These are phyloP conservation scores for Colletotrichum cuscutae DNA, from an alignment of 2,329 filamentous ascomycete species.

Conservation along the genomic window DNA sequence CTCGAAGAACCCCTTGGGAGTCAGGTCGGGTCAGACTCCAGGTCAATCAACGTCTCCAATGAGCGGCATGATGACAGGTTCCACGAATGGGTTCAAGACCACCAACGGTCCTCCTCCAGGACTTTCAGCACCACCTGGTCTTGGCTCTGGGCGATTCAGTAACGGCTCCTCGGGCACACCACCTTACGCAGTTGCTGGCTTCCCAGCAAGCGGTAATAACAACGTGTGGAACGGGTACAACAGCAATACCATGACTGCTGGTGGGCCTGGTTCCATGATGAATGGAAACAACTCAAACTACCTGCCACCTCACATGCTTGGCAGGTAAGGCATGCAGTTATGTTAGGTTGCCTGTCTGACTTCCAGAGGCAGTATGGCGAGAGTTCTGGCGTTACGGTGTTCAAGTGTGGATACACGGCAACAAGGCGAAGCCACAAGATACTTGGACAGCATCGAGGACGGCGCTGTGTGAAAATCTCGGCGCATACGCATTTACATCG, in stretches of 20 bases:
- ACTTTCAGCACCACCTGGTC: constrained; percentile 78
- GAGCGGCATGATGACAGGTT: constrained; percentile 64
- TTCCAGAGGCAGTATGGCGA: neutral
- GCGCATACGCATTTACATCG: constrained; percentile 31
- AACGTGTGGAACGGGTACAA: constrained; percentile 33
- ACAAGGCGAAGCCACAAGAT: neutral
- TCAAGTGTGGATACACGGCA: constrained; percentile 19
- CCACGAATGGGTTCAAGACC: constrained; percentile 71
- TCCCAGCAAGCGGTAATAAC: constrained; percentile 36
- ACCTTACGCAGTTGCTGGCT: constrained; percentile 34
- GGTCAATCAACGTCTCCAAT: constrained; percentile 59
- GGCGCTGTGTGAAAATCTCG: neutral
- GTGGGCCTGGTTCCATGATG: constrained; percentile 37
- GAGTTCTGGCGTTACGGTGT: constrained; percentile 11
- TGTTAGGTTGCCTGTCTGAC: neutral
- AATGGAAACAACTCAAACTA: constrained; percentile 39
- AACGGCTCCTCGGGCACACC: constrained; percentile 24
- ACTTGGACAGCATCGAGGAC: constrained; percentile 1
- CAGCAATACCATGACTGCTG: constrained; percentile 30
- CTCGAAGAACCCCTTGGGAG: constrained; percentile 95
- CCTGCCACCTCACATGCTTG: constrained; percentile 48
- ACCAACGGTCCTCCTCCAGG: constrained; percentile 85
- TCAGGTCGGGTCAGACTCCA: constrained; percentile 79
- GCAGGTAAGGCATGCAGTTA: constrained; percentile 37
- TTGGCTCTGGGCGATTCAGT: constrained; percentile 53